A percentile compares a stretch with the other conserved stretches of the same genome.
phyloP scores from a whole-genome alignment of 1,139 yeast genomes.

The Scheffersomyces insectosa region DNA sequence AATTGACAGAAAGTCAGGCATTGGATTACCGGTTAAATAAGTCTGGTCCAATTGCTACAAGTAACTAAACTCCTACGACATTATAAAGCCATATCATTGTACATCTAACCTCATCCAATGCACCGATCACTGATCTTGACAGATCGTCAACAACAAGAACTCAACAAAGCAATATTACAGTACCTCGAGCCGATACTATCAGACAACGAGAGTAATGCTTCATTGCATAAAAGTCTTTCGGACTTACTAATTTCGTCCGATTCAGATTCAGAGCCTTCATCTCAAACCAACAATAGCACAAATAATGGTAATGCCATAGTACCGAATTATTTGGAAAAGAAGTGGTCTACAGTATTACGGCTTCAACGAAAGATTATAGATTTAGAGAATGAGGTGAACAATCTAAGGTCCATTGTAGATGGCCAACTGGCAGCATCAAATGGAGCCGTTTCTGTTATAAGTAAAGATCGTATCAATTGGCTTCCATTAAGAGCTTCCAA shows the following conservation, averaged over 20 bases:
- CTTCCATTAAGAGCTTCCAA: slow-evolving; percentile 59
- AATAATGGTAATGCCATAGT: slow-evolving; percentile 22
- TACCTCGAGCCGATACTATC: slow-evolving; percentile 43
- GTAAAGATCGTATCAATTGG: slow-evolving; percentile 59
- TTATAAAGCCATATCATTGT: too few species aligned
- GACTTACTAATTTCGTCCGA: too few species aligned
- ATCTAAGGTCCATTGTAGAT: slow-evolving; percentile 46
- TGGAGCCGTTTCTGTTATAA: slow-evolving; percentile 5
- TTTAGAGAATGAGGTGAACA: slow-evolving; percentile 43
- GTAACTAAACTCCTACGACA: too few species aligned
- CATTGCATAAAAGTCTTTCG: too few species aligned
- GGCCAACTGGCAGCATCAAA: slow-evolving; percentile 15
- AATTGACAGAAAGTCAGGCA: too few species aligned
- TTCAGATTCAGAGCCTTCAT: neutral
- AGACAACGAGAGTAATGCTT: slow-evolving; percentile 11
- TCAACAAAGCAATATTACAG: slow-evolving; percentile 57
- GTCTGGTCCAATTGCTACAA: too few species aligned
- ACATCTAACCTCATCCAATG: too few species aligned
- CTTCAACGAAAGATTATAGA: slow-evolving; percentile 76
- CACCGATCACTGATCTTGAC: slow-evolving; percentile 34
- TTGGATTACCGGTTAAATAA: too few species aligned
- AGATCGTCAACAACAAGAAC: slow-evolving; percentile 51
- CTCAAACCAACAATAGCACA: neutral
- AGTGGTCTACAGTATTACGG: slow-evolving; percentile 86
- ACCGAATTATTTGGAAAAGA: slow-evolving; percentile 67